A percentile compares a stretch with the other conserved stretches of the same genome.
Conservation (phyloP, 2,329 filamentous ascomycete species). For the Pyrenophora seminiperda region DNA sequence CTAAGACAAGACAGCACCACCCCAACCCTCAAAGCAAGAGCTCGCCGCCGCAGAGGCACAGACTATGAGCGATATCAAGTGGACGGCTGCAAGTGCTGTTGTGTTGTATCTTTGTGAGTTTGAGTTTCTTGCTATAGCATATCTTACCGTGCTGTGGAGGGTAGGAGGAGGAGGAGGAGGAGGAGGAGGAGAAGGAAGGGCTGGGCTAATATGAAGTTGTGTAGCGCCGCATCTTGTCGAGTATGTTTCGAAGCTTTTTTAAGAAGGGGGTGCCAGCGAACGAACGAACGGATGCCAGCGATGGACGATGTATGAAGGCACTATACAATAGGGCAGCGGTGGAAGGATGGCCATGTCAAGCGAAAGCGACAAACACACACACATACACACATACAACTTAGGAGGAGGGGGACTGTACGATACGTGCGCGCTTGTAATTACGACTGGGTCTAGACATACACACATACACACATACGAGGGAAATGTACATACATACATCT, state of each 20-base stretch:
- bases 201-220: too few species aligned
- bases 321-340: too few species aligned
- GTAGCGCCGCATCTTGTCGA: slow-evolving; percentile 63
- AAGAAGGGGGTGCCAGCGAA: slow-evolving; percentile 32
- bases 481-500: neutral
- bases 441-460: too few species aligned
- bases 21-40: slow-evolving; percentile 72
- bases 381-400: too few species aligned
- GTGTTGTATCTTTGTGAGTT: slow-evolving; percentile 77
- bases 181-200: neutral
- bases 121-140: neutral
- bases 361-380: too few species aligned
- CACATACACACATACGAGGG: neutral
- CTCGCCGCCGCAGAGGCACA: slow-evolving; percentile 66
- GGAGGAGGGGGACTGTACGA: too few species aligned
- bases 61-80: slow-evolving; percentile 70
- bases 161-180: too few species aligned
- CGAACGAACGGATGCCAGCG: too few species aligned
- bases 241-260: slow-evolving; percentile 58
- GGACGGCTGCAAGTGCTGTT: slow-evolving; percentile 67
- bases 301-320: too few species aligned
- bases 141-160: too few species aligned
- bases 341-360: too few species aligned
- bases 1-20: slow-evolving; percentile 61
- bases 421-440: too few species aligned